phyloP scores from a whole-genome alignment of 164 flowering plant genomes.

The Cinnamomum chago region DNA sequence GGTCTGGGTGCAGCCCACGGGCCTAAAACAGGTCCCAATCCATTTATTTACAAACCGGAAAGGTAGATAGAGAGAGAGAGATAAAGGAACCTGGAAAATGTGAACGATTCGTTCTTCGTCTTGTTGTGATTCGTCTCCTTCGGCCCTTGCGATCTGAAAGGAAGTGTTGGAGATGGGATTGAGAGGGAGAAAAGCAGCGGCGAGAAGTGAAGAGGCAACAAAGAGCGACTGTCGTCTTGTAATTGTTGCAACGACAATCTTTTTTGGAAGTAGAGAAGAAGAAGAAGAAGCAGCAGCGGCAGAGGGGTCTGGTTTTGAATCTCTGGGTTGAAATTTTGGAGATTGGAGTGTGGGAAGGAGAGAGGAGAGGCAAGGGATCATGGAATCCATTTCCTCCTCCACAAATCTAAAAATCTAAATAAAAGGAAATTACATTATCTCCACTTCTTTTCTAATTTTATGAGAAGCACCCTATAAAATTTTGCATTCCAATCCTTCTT shows the following conservation, averaged over 20 bases:
- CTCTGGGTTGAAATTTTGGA: background rate
- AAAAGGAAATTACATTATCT: background rate
- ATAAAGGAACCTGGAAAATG: conserved; percentile 39
- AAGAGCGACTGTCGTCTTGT: conserved; percentile 28
- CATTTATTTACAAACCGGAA: too few relatives aligned
- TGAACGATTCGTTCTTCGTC: conserved; percentile 48
- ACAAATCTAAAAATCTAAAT: background rate
- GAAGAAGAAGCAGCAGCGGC: background rate
- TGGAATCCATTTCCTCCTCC: background rate
- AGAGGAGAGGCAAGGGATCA: background rate
- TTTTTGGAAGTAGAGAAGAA: conserved; percentile 11
- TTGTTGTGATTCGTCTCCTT: conserved; percentile 37
- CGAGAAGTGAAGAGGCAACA: conserved; percentile 18
- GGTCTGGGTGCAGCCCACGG: too few relatives aligned
- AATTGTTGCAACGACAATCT: background rate
- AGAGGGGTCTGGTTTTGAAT: background rate
- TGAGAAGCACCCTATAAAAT: too few relatives aligned
- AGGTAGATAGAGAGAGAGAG: background rate
- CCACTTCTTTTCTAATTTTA: background rate
- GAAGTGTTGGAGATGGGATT: background rate
- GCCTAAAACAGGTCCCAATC: too few relatives aligned
- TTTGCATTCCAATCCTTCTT: too few relatives aligned
- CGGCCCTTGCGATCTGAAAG: conserved; percentile 27
- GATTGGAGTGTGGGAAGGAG: background rate
- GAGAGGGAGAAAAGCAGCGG: conserved; percentile 7